These are phyloP conservation scores for Nicotiana undulata DNA, from an alignment of 257 asterid genomes.

Conservation along the genomic window DNA sequence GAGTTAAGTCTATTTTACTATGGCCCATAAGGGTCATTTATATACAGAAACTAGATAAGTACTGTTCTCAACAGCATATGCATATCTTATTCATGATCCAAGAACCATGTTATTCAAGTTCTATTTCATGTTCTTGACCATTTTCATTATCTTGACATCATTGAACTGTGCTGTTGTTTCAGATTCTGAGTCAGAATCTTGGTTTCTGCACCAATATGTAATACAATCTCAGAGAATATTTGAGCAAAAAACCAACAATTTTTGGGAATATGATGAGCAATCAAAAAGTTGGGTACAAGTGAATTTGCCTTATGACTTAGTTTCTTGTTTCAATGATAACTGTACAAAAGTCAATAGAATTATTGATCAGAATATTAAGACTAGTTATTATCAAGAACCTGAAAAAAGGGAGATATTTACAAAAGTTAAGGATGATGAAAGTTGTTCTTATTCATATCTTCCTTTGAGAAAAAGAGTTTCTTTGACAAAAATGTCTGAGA, in stretches of 20 bases:
- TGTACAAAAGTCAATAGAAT: constrained; percentile 48
- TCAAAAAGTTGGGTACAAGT: constrained; percentile 66
- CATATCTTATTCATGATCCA: not conserved
- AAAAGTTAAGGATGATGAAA: not conserved
- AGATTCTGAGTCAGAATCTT: constrained; percentile 36
- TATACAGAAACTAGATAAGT: not conserved
- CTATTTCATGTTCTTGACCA: constrained; percentile 15
- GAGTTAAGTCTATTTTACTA: constrained; percentile 16
- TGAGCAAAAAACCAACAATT: constrained; percentile 51
- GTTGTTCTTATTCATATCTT: not conserved
- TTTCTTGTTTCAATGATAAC: constrained; percentile 45
- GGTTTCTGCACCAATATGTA: constrained; percentile 24
- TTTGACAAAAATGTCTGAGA: constrained; percentile 62
- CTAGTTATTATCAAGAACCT: constrained; percentile 5
- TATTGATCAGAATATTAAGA: constrained; percentile 17
- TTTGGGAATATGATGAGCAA: constrained; percentile 64
- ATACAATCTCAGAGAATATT: constrained; percentile 30
- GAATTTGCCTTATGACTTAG: constrained; percentile 48
- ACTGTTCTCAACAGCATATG: constrained; percentile 11
- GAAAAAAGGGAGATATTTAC: not conserved
- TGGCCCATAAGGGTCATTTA: constrained; percentile 34
- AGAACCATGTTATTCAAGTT: constrained; percentile 33
- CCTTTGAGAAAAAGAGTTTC: constrained; percentile 56
- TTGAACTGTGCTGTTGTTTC: constrained; percentile 15
- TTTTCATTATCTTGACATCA: constrained; percentile 18